phyloP scores from a whole-genome alignment of 108 stramenopile species.

The Nannochloropsis oceanica region DNA sequence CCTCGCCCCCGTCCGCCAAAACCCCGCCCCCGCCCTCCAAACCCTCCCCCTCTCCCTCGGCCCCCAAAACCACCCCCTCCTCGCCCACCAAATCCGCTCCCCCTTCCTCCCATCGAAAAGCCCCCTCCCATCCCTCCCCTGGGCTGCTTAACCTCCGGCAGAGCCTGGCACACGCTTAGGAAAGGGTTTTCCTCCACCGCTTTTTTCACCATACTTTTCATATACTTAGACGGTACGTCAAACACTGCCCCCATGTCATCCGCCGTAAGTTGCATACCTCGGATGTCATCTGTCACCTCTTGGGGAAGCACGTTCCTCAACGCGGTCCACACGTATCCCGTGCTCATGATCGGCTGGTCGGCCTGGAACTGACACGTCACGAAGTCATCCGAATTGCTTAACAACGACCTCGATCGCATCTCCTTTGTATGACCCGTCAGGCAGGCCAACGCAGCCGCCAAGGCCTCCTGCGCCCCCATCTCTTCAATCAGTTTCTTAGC shows the following conservation, averaged over 20 bases:
- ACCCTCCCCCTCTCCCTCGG: conserved; percentile 1
- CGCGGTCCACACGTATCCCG: conserved; percentile 38
- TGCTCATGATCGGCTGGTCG: conserved; percentile 16
- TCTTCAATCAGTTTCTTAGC: conserved; percentile 26
- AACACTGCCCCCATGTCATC: conserved; percentile 28
- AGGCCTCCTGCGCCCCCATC: conserved; percentile 32
- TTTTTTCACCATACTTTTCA: background rate
- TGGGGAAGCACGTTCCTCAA: conserved; percentile 20
- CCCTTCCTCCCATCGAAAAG: background rate
- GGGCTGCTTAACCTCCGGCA: conserved; percentile 14
- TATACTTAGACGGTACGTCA: conserved; percentile 29
- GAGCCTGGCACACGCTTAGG: conserved; percentile 19
- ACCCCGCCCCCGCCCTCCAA: conserved; percentile 8
- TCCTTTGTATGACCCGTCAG: conserved; percentile 34
- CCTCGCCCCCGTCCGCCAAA: background rate
- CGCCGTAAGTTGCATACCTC: conserved; percentile 34
- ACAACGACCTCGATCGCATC: conserved; percentile 33
- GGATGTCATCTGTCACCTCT: conserved; percentile 14
- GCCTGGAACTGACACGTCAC: conserved; percentile 28
- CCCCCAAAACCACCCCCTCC: background rate
- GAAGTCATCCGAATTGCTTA: conserved; percentile 32
- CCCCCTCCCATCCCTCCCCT: background rate
- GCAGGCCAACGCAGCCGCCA: conserved; percentile 37
- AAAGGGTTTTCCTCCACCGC: conserved; percentile 16
- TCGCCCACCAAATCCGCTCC: background rate